Conservation (phyloP, 75 land plant species). For the Picea sitchensis region DNA sequence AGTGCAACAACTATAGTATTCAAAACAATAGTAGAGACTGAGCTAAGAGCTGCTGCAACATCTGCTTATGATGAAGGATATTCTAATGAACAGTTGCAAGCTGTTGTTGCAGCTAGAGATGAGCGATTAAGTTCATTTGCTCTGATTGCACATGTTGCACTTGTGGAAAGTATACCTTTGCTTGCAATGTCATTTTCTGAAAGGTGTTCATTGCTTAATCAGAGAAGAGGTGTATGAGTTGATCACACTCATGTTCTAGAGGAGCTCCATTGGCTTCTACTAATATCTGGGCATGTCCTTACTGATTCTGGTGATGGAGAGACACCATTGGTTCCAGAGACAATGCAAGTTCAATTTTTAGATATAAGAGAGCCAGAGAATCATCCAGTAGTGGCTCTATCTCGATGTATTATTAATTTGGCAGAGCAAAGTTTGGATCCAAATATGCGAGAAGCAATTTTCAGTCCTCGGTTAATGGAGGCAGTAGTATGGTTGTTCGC, state of each 20-base stretch:
- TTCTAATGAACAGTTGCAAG: conserved; percentile 33
- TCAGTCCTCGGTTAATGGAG: no score
- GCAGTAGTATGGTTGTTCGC: no score
- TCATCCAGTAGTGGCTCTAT: no score
- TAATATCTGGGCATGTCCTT: conserved; percentile 87
- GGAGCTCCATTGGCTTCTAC: conserved; percentile 82
- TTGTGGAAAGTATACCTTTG: conserved; percentile 55
- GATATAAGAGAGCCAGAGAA: background rate
- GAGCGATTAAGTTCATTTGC: conserved; percentile 82
- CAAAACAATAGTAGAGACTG: conserved; percentile 60
- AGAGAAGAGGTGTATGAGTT: conserved; percentile 41
- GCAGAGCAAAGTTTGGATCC: no score
- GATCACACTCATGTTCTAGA: conserved; percentile 70
- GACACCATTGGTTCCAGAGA: conserved; percentile 79
- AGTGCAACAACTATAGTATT: conserved; percentile 68
- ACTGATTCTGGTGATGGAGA: conserved; percentile 95
- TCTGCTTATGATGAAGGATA: conserved; percentile 69
- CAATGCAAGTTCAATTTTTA: conserved; percentile 40
- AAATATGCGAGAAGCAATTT: no score
- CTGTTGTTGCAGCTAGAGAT: conserved; percentile 76
- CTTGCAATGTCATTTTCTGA: conserved; percentile 65
- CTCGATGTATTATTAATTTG: no score
- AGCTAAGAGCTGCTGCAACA: conserved; percentile 76
- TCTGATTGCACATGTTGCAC: conserved; percentile 80
- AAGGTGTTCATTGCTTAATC: conserved; percentile 52